Conservation (phyloP, 1,139 yeast species). For the Suhomyces choctaworum region DNA sequence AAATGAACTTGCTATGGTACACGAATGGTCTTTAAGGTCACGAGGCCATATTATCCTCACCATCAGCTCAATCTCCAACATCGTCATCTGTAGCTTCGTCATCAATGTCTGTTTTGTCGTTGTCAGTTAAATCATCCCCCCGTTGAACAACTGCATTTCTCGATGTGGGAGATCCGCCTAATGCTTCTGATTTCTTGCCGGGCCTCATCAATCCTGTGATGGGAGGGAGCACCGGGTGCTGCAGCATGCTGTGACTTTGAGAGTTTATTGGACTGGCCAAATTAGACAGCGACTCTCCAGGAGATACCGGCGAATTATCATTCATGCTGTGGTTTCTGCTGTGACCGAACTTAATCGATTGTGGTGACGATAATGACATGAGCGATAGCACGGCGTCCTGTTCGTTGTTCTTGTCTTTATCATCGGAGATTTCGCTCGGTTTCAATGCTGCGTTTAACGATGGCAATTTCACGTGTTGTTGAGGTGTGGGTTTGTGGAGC, state of each 20-base stretch:
- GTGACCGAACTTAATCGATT: conserved; percentile 34
- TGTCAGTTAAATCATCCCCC: conserved; percentile 20
- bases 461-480: conserved; percentile 24
- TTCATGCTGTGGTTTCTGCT: conserved; percentile 35
- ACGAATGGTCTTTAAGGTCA: background rate
- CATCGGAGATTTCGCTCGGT: conserved; percentile 8
- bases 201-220: conserved; percentile 25
- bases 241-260: conserved; percentile 4
- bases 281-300: conserved; percentile 20
- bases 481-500: conserved; percentile 1
- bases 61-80: background rate
- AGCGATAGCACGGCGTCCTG: conserved; percentile 48
- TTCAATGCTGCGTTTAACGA: conserved; percentile 31
- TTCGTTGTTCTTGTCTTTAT: conserved; percentile 24
- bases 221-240: conserved; percentile 33
- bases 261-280: conserved; percentile 22
- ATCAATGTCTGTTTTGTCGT: conserved; percentile 37
- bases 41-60: background rate
- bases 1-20: background rate
- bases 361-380: conserved; percentile 49
- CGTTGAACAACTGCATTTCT: conserved; percentile 16
- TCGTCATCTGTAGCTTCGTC: conserved; percentile 17
- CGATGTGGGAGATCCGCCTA: conserved; percentile 7
- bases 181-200: conserved; percentile 2
- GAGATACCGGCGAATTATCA: conserved; percentile 24